These are phyloP conservation scores for Phycomyces nitens DNA, from an alignment of 192 early-diverging fungal genomes.

Conservation along the genomic window DNA sequence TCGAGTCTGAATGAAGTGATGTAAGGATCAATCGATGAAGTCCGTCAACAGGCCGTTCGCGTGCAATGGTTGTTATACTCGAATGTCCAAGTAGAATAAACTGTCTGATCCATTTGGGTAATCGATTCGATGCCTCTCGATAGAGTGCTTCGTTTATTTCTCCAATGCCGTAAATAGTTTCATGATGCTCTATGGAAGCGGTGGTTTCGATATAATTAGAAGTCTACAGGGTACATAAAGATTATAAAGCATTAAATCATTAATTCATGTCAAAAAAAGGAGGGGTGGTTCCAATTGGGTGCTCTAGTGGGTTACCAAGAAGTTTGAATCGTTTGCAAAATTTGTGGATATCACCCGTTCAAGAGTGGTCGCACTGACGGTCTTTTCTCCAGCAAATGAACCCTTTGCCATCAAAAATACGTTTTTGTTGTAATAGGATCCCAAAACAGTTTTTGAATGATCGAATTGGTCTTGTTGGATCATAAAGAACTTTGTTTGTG, in stretches of 20 bases:
- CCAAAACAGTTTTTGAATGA: neutral
- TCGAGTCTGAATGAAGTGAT: slow-evolving; percentile 18
- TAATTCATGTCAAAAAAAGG: no score
- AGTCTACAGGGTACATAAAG: neutral
- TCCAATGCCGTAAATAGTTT: slow-evolving; percentile 5
- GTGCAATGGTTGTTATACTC: slow-evolving; percentile 58
- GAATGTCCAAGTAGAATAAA: slow-evolving; percentile 75
- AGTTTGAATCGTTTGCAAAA: no score
- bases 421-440: slow-evolving; percentile 57
- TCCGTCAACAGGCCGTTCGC: slow-evolving; percentile 79
- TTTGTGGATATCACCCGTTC: slow-evolving; percentile 41
- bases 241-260: no score
- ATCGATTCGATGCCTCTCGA: neutral
- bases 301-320: no score
- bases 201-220: neutral
- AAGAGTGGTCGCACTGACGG: slow-evolving; percentile 57
- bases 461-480: neutral
- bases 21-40: slow-evolving; percentile 58
- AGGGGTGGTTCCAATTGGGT: no score
- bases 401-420: slow-evolving; percentile 64
- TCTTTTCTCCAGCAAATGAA: slow-evolving; percentile 67
- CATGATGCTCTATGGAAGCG: neutral
- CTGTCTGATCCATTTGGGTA: slow-evolving; percentile 47
- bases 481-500: neutral
- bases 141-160: neutral